phyloP scores from a whole-genome alignment of 345 rosid species.

The Hibiscus trionum region DNA sequence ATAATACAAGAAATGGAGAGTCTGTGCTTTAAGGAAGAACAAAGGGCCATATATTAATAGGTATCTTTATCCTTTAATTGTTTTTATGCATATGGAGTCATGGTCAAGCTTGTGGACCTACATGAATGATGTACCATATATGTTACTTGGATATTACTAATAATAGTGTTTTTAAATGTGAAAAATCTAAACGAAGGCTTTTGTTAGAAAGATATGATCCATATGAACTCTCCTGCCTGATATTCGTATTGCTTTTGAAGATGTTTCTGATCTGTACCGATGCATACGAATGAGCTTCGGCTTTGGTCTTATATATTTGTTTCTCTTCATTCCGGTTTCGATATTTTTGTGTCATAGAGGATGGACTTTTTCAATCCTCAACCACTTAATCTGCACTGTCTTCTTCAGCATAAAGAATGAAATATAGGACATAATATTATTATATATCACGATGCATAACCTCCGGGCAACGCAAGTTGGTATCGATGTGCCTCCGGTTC shows the following conservation, averaged over 20 bases:
- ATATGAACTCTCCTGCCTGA: background rate
- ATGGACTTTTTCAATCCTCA: too few species aligned
- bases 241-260: background rate
- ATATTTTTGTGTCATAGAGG: too few species aligned
- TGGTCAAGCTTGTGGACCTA: background rate
- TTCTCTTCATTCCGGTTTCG: background rate
- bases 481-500: background rate
- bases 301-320: too few species aligned
- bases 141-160: too few species aligned
- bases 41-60: background rate
- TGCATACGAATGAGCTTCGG: background rate
- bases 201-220: background rate
- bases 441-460: constrained; percentile 1
- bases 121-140: too few species aligned
- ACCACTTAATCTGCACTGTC: too few species aligned
- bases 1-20: constrained; percentile 1
- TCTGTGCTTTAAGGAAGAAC: background rate
- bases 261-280: background rate
- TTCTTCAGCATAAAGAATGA: background rate
- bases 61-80: background rate
- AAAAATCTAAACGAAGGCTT: background rate
- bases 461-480: background rate
- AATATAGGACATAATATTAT: background rate
- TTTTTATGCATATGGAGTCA: background rate
- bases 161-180: too few species aligned